phyloP scores from a whole-genome alignment of 148 eudicot species.

The Vaccinium corymbosum region DNA sequence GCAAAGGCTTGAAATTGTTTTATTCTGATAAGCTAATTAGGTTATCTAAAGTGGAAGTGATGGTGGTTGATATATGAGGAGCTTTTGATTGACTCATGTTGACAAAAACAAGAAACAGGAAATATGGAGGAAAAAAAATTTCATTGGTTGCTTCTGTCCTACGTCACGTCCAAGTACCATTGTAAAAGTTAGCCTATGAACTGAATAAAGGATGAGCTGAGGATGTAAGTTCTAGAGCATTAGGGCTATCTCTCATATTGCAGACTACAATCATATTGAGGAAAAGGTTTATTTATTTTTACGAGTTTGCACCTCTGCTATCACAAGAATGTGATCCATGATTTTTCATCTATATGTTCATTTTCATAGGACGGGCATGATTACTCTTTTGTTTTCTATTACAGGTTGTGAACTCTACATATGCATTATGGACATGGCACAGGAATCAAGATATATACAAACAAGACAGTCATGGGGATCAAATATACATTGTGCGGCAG shows the following conservation, averaged over 20 bases:
- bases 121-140: not conserved
- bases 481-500: conserved; percentile 75
- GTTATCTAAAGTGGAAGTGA: not conserved
- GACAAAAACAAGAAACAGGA: not conserved
- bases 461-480: conserved; percentile 64
- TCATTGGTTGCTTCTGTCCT: not conserved
- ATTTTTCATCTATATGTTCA: not conserved
- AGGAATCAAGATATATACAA: conserved; percentile 75
- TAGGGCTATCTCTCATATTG: not conserved
- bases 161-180: not conserved
- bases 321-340: not conserved
- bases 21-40: not conserved
- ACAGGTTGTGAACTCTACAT: conserved; percentile 75
- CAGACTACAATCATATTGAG: too few species aligned
- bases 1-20: not conserved
- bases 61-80: not conserved
- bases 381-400: not conserved
- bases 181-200: not conserved
- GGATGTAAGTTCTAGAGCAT: not conserved
- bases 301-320: not conserved
- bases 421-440: conserved; percentile 98
- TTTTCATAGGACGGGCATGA: not conserved
- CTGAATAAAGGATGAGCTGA: not conserved
- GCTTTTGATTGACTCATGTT: not conserved
- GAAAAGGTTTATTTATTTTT: not conserved